Evolutionary conservation across 2,329 filamentous ascomycete genomes (phyloP).

Genomic region (Colletotrichum orbiculare): DNA sequence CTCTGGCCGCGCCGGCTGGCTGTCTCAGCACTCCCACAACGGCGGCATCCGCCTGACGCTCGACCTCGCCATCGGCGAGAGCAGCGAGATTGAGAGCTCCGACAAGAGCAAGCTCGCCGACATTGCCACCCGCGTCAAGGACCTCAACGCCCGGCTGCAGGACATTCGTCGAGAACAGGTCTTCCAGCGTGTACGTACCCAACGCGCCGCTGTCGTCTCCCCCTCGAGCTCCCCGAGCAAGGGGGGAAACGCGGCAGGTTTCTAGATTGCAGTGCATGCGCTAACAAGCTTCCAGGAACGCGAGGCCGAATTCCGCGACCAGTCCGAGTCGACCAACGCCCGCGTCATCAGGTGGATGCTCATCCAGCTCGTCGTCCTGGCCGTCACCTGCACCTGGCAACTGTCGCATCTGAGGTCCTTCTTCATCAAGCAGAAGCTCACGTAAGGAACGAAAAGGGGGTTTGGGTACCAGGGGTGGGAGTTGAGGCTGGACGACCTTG

Average conservation of each 20-base stretch:
- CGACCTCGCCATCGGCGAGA: slow-evolving; percentile 94
- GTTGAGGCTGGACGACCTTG: slow-evolving; percentile 5
- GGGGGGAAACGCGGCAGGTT: neutral
- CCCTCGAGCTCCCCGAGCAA: neutral
- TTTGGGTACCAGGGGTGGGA: slow-evolving; percentile 11
- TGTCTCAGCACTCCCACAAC: slow-evolving; percentile 71
- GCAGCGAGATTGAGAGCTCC: slow-evolving; percentile 89
- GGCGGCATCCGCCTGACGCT: slow-evolving; percentile 86
- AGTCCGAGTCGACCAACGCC: slow-evolving; percentile 92
- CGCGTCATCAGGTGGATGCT: slow-evolving; percentile 95
- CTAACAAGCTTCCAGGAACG: slow-evolving; percentile 74
- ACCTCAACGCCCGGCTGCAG: slow-evolving; percentile 86
- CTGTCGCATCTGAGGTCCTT: slow-evolving; percentile 94
- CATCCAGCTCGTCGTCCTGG: slow-evolving; percentile 87
- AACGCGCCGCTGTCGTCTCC: neutral
- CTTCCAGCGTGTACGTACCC: slow-evolving; percentile 82
- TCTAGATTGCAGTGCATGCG: neutral
- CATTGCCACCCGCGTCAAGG: slow-evolving; percentile 87
- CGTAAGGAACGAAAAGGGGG: slow-evolving; percentile 60
- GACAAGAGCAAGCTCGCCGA: slow-evolving; percentile 95
- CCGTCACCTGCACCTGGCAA: slow-evolving; percentile 94
- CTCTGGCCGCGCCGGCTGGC: slow-evolving; percentile 76
- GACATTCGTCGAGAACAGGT: slow-evolving; percentile 96
- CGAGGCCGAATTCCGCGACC: slow-evolving; percentile 97
- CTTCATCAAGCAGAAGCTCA: slow-evolving; percentile 99